Conservation (phyloP, 2,329 filamentous ascomycete genomes). For the Fusarium sp. region DNA sequence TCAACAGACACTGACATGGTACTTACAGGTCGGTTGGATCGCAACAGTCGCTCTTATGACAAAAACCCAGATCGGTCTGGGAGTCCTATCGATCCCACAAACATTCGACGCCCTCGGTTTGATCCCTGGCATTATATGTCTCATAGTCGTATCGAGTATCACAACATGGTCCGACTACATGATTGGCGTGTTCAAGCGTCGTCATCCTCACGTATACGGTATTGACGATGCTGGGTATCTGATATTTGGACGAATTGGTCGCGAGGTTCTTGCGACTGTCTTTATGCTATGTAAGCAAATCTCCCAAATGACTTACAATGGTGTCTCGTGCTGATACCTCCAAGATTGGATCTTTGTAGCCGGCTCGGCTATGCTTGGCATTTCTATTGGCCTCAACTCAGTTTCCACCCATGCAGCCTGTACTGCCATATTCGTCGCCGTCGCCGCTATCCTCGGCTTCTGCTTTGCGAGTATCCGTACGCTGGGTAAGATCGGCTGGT, state of each 20-base stretch:
- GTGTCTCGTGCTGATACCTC: neutral
- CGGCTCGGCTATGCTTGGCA: conserved; percentile 48
- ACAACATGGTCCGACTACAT: conserved; percentile 52
- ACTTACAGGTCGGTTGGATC: conserved; percentile 57
- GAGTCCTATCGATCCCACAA: conserved; percentile 63
- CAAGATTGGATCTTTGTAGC: conserved; percentile 36
- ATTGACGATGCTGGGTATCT: conserved; percentile 66
- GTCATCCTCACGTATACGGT: conserved; percentile 64
- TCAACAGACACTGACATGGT: neutral
- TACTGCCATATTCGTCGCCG: conserved; percentile 57
- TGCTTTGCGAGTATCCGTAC: conserved; percentile 53
- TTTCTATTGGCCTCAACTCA: conserved; percentile 58
- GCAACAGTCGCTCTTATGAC: conserved; percentile 61
- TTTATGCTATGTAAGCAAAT: conserved; percentile 53
- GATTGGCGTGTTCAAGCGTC: conserved; percentile 64
- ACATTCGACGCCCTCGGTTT: conserved; percentile 62
- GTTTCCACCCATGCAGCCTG: conserved; percentile 57
- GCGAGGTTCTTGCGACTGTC: conserved; percentile 56
- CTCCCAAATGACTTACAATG: no score
- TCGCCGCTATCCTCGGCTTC: conserved; percentile 51
- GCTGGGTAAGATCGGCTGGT: conserved; percentile 52
- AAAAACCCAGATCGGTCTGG: conserved; percentile 61
- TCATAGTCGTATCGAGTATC: conserved; percentile 58
- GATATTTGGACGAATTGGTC: conserved; percentile 63
- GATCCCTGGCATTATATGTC: conserved; percentile 61